A percentile compares a stretch with the other conserved stretches of the same genome.
These are phyloP conservation scores for Cercospora zeina DNA, from an alignment of 2,329 filamentous ascomycete genomes.

Conservation along the genomic window DNA sequence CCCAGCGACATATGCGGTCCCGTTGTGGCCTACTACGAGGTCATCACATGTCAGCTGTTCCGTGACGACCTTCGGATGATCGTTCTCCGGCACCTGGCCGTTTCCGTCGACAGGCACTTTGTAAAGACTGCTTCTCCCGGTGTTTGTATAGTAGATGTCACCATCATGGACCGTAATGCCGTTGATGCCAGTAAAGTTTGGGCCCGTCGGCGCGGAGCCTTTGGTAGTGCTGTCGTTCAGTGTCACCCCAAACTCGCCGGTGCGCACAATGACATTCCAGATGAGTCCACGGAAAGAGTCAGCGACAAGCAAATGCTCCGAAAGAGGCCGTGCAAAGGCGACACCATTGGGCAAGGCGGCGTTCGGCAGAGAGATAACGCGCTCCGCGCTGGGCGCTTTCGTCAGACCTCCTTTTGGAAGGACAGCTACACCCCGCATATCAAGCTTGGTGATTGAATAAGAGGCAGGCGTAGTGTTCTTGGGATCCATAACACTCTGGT, in stretches of 20 bases:
- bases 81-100: not conserved
- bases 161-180: constrained; percentile 16
- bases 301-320: constrained; percentile 15
- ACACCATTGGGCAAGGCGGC: constrained; percentile 11
- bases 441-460: constrained; percentile 14
- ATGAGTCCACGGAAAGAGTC: constrained; percentile 20
- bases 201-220: constrained; percentile 1
- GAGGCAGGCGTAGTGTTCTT: not conserved
- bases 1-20: not conserved
- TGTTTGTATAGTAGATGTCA: constrained; percentile 14
- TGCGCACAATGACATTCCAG: constrained; percentile 19
- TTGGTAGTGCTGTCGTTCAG: constrained; percentile 18
- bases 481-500: constrained; percentile 7
- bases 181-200: constrained; percentile 10
- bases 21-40: constrained; percentile 5
- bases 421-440: constrained; percentile 17
- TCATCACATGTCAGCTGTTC: constrained; percentile 15
- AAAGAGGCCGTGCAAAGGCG: constrained; percentile 7
- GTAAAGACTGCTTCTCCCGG: constrained; percentile 11
- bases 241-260: constrained; percentile 8
- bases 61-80: not conserved
- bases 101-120: constrained; percentile 6
- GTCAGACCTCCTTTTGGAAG: constrained; percentile 10
- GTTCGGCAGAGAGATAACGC: not conserved
- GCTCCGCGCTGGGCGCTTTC: not conserved